Base-by-base conservation (phyloP, 176 grass and related monocot species). In the Eleusine indica region DNA sequence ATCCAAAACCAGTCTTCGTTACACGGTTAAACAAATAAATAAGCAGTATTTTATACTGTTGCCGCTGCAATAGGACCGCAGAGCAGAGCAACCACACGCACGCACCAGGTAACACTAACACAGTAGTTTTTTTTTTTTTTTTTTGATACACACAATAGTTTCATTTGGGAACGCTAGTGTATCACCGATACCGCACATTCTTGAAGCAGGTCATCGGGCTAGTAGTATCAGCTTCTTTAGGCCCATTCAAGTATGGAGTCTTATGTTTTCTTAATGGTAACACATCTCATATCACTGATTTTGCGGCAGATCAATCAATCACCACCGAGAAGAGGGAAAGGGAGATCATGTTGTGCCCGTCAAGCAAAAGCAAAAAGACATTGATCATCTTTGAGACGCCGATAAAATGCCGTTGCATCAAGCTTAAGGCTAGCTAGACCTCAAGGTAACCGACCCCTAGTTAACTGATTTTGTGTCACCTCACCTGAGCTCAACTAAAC, bases 301-400 rank as follows among this genome's bases (percentile, higher is more conserved):
- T 21, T 3, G 14, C 43, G 9, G 40, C 41, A 48, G 49, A 67
- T 68, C 60, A 47, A 73, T 30, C 69, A 22, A 85, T 18, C 80
- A 38, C 75, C 74, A 21, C 75, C 13, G 6, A 57, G 82, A 56
- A 35, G 29, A 57, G 53, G 46, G 56, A 54, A 73, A 79, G 58
- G 40, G 39, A 29, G 60, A 44, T 75, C 61, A 13, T 81, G 47
- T 19, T 40, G 61, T 37, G 21, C 53, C 71, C n/a, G 2, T 19
- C 32, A 19, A 71, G 40, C 43, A 4, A 38, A 79, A 83, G 28
- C 44, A 39, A 75, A 72, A 53, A 51, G 48, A 5, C 30, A 57
- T 54, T 4, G 56, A 44, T 19, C 80, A 16, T 78, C 86, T 84
- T 84, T 84, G 63, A 9, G 13, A 83, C 42, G 30, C 16, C 38